Evolutionary conservation across 192 early-diverging fungal species (phyloP), one percentile per base, ranked within the genome.

Genomic region (Coemansia aciculifera): DNA sequence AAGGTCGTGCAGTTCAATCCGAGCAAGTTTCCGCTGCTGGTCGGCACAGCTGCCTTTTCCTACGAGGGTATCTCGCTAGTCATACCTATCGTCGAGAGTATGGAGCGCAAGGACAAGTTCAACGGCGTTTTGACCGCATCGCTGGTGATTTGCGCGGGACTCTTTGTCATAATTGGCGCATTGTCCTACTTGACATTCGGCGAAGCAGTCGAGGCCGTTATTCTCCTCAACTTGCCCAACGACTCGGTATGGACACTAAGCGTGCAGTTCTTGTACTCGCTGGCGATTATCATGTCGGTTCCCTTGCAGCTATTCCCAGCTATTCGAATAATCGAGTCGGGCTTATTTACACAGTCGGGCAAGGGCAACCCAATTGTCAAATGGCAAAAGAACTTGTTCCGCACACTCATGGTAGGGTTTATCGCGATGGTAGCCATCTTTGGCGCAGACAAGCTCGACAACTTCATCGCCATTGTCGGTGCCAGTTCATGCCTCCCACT

Each of bases 281-380:
- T 97, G 52, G 95, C 96, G 23, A 98, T 98, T 67, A 88, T 94
- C 81, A 84, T 97, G 29, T 95, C 94, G 9, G 95, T 96, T 54
- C 96, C 96, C 2, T 82, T 98, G 40, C 91, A 92, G 52, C 85
- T 96, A 54, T 98, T 97, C 79, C 95, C 96, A 0, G 91, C 93
- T 8, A 94, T 96, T 66, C 90, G 93, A 63, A 98, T 98, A 72
- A 90, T 90, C 63, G 95, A 98, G 69, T 89, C 88, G 40, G 93
- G 87, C 17, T 48, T 96, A n/a, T 96, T 96, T 62, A 80, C 88
- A 9, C 81, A 87, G 69, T 91, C 90, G 23, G 96, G 96, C 59
- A 96, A 96, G 74, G 76, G 84, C 67, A 88, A 88, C 65, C 83
- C 64, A 12, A 61, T 87, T 24, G 90, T 96, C 71, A 96, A 98